Conservation (phyloP, 179 eudicot species). For the Pouteria campechiana region DNA sequence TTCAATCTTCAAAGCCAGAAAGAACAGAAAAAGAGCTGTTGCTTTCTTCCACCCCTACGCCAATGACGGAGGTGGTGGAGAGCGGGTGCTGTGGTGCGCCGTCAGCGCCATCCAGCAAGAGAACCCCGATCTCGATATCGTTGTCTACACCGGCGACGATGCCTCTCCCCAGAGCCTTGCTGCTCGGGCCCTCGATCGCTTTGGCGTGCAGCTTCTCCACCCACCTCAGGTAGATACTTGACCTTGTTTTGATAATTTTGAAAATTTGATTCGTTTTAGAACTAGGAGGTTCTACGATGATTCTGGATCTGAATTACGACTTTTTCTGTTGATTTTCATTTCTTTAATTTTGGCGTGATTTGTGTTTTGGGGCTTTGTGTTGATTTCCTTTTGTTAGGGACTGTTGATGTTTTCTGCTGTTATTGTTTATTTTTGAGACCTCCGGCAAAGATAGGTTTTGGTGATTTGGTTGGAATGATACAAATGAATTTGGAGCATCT, state of each 20-base stretch:
- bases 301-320: too few relatives aligned
- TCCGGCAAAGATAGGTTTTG: too few relatives aligned
- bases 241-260: too few relatives aligned
- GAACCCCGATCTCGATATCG: constrained; percentile 44
- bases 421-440: too few relatives aligned
- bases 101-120: constrained; percentile 78
- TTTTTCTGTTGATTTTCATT: background rate
- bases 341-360: background rate
- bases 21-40: constrained; percentile 33
- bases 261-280: background rate
- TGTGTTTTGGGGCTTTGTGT: background rate
- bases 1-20: constrained; percentile 21
- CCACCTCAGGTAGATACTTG: constrained; percentile 49
- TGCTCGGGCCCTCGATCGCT: constrained; percentile 70
- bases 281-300: background rate
- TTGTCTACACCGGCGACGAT: constrained; percentile 83
- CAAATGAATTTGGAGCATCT: too few relatives aligned
- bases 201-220: constrained; percentile 48
- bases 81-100: constrained; percentile 95
- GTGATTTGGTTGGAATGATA: too few relatives aligned
- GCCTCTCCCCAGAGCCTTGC: constrained; percentile 48
- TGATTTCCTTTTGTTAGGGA: too few relatives aligned
- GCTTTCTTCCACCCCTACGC: constrained; percentile 97
- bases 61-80: constrained; percentile 97
- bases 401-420: too few relatives aligned